These are phyloP conservation scores for Globisporangium alternatum DNA, from an alignment of 352 stramenopile species.

Conservation along the genomic window DNA sequence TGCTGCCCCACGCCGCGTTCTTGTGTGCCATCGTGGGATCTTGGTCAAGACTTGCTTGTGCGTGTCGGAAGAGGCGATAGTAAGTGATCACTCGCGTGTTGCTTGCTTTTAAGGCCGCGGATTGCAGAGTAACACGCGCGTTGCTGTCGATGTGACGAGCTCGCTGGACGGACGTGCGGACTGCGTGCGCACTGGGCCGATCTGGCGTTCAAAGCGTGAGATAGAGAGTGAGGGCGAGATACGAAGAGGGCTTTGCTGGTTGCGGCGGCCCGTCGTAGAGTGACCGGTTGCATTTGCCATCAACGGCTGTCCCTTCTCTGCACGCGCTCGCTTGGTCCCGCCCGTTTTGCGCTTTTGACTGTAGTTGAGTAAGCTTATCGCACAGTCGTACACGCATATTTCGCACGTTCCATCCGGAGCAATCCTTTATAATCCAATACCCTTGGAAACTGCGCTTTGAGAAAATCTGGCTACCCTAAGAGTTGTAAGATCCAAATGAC, in stretches of 20 bases:
- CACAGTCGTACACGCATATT: background rate
- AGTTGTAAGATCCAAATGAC: background rate
- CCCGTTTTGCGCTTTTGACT: slow-evolving; percentile 1
- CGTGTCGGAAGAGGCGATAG: background rate
- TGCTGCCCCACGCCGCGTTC: slow-evolving; percentile 19
- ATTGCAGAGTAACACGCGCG: slow-evolving; percentile 9
- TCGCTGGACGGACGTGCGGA: background rate
- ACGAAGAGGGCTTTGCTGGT: background rate
- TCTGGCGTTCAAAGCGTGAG: slow-evolving; percentile 8
- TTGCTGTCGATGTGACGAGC: background rate
- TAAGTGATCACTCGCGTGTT: background rate
- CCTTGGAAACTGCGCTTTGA: background rate
- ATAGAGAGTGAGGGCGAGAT: slow-evolving; percentile 7
- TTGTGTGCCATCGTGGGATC: slow-evolving; percentile 24
- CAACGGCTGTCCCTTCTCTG: background rate
- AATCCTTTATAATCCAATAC: background rate
- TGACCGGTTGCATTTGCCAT: background rate
- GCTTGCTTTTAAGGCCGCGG: background rate
- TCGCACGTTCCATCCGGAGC: background rate
- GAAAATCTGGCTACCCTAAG: background rate
- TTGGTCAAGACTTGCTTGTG: background rate
- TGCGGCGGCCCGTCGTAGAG: background rate
- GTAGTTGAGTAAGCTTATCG: background rate
- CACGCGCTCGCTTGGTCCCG: background rate
- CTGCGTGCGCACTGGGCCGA: background rate